Conservation (phyloP, 345 rosid genomes). For the Eucalyptus regnans region DNA sequence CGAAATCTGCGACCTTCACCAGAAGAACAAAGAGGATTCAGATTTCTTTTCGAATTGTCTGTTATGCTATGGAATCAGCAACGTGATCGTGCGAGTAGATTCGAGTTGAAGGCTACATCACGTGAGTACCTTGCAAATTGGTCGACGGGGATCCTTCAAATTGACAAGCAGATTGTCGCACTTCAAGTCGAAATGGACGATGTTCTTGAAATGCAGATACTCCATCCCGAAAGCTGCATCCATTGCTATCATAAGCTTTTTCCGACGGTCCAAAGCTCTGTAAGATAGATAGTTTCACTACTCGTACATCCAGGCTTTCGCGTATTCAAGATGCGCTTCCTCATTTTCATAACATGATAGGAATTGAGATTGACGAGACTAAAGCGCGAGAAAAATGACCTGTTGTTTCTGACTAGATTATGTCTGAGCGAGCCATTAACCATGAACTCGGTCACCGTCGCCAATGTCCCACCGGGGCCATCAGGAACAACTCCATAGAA, state of each 20-base stretch:
- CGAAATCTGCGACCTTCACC: conserved; percentile 86
- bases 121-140: conserved; percentile 67
- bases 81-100: neutral
- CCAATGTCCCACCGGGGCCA: conserved; percentile 85
- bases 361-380: neutral
- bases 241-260: conserved; percentile 58
- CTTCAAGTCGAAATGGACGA: conserved; percentile 93
- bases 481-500: conserved; percentile 88
- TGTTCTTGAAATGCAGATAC: conserved; percentile 72
- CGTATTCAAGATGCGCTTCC: neutral
- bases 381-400: conserved; percentile 1
- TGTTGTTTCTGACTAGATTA: conserved; percentile 53
- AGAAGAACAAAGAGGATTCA: neutral
- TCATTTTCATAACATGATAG: neutral
- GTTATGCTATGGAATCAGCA: neutral
- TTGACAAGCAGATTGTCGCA: conserved; percentile 91
- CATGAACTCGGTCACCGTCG: conserved; percentile 88
- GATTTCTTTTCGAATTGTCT: neutral
- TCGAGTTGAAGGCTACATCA: neutral
- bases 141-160: conserved; percentile 83
- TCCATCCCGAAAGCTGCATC: conserved; percentile 99
- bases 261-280: conserved; percentile 70
- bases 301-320: neutral
- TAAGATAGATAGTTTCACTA: neutral
- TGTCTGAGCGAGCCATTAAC: conserved; percentile 85